Evolutionary conservation across 2,329 filamentous ascomycete genomes (phyloP).

Genomic region (Beauveria scarabaeidicola): DNA sequence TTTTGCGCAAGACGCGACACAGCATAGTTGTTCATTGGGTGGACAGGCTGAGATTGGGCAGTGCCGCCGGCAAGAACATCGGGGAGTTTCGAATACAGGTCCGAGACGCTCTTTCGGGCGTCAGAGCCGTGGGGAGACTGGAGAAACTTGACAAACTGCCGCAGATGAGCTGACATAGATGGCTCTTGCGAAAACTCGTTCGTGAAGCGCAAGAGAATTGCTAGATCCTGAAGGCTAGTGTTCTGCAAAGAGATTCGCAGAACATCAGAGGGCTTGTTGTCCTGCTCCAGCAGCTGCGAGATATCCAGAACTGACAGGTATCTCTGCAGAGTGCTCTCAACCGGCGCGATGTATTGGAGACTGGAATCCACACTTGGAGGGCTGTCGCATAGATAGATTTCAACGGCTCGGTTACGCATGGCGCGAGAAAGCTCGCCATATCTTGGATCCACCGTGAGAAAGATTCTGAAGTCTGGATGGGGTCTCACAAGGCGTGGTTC

Average conservation of each 20-base stretch:
- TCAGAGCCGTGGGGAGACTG: constrained; percentile 24
- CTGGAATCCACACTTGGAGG: constrained; percentile 25
- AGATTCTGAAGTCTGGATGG: constrained; percentile 82
- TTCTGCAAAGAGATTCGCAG: constrained; percentile 35
- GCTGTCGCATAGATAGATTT: constrained; percentile 63
- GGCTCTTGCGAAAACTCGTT: constrained; percentile 16
- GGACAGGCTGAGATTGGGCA: constrained; percentile 37
- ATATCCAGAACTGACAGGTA: constrained; percentile 32
- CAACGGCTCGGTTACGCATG: constrained; percentile 91
- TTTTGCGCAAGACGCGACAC: constrained; percentile 38
- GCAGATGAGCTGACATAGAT: constrained; percentile 14
- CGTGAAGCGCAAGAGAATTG: constrained; percentile 27
- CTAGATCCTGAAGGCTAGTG: constrained; percentile 38
- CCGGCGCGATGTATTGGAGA: constrained; percentile 32
- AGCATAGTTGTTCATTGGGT: constrained; percentile 50
- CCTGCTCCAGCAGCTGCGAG: constrained; percentile 20
- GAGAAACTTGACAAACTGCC: constrained; percentile 22
- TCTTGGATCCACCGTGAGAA: constrained; percentile 84
- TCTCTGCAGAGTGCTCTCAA: constrained; percentile 43
- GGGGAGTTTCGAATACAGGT: constrained; percentile 27
- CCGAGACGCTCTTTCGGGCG: constrained; percentile 25
- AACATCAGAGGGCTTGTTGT: constrained; percentile 18
- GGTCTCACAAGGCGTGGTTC: constrained; percentile 71
- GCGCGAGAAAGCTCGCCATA: constrained; percentile 91
- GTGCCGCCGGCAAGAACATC: constrained; percentile 9